phyloP scores from a whole-genome alignment of 164 flowering plant genomes.

The Chimonanthus salicifolius region DNA sequence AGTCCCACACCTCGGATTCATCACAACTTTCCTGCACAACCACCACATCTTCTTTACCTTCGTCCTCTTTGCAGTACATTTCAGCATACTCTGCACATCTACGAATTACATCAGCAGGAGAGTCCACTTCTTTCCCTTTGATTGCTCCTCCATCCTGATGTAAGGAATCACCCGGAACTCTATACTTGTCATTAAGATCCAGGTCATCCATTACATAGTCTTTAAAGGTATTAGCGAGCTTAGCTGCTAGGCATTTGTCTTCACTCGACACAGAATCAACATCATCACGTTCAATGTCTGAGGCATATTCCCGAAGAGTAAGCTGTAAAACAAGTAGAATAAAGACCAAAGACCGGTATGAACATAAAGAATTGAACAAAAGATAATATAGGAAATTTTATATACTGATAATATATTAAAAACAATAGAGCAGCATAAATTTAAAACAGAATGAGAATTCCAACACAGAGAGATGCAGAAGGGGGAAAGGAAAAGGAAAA shows the following conservation, averaged over 20 bases:
- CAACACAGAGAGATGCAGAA: too few relatives aligned
- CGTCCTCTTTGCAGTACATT: conserved; percentile 47
- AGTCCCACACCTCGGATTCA: conserved; percentile 82
- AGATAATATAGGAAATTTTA: background rate
- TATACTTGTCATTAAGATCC: conserved; percentile 44
- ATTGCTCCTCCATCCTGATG: conserved; percentile 20
- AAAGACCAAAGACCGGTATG: background rate
- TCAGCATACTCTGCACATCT: conserved; percentile 74
- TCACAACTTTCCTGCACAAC: conserved; percentile 77
- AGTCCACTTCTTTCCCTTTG: conserved; percentile 28
- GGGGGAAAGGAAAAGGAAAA: too few relatives aligned
- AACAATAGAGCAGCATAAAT: too few relatives aligned
- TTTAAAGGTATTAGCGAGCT: conserved; percentile 46
- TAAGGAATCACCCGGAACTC: conserved; percentile 60
- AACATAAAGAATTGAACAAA: background rate
- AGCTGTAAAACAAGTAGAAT: conserved; percentile 40
- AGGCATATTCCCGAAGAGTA: conserved; percentile 60
- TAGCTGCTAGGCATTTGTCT: conserved; percentile 47
- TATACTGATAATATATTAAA: too few relatives aligned
- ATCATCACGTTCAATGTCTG: conserved; percentile 44
- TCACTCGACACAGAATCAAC: conserved; percentile 33
- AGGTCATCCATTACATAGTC: conserved; percentile 34
- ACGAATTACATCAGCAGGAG: conserved; percentile 52
- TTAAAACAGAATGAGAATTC: too few relatives aligned
- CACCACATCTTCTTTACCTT: conserved; percentile 32